Conservation (phyloP, 208 protist species). For the Dictyostelium gargantuum region DNA sequence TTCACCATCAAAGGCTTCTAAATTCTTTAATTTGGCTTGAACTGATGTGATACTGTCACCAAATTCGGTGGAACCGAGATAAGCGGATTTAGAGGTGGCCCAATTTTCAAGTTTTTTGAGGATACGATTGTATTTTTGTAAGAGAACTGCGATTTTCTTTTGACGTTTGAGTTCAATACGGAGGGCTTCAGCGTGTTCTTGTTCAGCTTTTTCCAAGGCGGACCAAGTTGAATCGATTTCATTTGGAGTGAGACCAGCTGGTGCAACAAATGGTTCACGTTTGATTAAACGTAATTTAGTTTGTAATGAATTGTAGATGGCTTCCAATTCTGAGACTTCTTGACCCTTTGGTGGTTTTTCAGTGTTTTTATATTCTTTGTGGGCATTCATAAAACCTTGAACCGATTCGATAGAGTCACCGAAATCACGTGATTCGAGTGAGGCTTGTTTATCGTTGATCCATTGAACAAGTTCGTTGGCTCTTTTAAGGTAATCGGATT, state of each 20-base stretch:
- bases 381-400: background rate
- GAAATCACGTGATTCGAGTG: background rate
- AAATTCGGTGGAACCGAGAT: background rate
- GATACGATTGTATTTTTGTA: conserved; percentile 52
- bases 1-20: conserved; percentile 59
- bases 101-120: conserved; percentile 27
- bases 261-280: conserved; percentile 52
- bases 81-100: background rate
- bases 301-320: conserved; percentile 58
- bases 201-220: conserved; percentile 23
- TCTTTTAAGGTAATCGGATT: conserved; percentile 55
- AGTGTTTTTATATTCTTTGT: conserved; percentile 4
- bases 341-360: conserved; percentile 66
- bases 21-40: conserved; percentile 52
- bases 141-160: conserved; percentile 32
- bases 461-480: conserved; percentile 33
- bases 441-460: background rate
- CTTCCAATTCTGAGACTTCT: conserved; percentile 34
- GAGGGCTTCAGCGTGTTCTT: conserved; percentile 20
- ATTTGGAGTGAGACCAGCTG: conserved; percentile 5
- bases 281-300: conserved; percentile 50
- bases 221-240: conserved; percentile 47
- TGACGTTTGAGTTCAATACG: conserved; percentile 56
- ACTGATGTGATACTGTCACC: conserved; percentile 24
- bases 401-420: conserved; percentile 60